These are phyloP conservation scores for Cephaloascus albidus DNA, from an alignment of 805 yeast species.

Conservation along the genomic window DNA sequence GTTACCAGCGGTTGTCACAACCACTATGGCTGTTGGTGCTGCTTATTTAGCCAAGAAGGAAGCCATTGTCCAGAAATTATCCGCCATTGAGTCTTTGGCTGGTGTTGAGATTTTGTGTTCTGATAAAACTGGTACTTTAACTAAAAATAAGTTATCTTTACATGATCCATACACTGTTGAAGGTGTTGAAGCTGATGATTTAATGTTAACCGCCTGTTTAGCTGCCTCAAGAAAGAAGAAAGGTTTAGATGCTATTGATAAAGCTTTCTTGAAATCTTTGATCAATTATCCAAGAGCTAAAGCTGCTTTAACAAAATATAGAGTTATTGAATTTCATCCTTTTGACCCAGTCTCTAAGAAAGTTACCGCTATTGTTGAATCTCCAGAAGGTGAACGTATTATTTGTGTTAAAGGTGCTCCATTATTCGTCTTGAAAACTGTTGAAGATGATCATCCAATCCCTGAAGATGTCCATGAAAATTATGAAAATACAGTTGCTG, in stretches of 20 bases:
- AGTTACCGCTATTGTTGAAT: conserved; percentile 90
- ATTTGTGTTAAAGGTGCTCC: conserved; percentile 98
- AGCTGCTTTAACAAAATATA: conserved; percentile 86
- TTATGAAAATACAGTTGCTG: conserved; percentile 96
- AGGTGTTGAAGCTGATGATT: conserved; percentile 92
- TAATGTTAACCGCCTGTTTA: conserved; percentile 95
- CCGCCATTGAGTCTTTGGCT: conserved; percentile 95
- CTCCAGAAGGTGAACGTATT: conserved; percentile 92
- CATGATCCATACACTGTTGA: conserved; percentile 97
- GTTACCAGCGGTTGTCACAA: conserved; percentile 97
- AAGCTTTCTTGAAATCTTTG: conserved; percentile 90
- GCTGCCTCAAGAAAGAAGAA: conserved; percentile 98
- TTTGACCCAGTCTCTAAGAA: conserved; percentile 97
- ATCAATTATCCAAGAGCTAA: conserved; percentile 86
- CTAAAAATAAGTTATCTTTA: conserved; percentile 92
- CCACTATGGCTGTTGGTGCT: conserved; percentile 99
- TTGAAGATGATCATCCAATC: conserved; percentile 93
- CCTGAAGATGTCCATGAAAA: conserved; percentile 90
- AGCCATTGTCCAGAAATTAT: conserved; percentile 93
- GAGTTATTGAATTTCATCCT: conserved; percentile 92
- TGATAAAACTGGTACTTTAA: conserved; percentile 96
- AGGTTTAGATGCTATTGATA: conserved; percentile 96
- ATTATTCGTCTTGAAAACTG: conserved; percentile 91
- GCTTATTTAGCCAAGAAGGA: conserved; percentile 95
- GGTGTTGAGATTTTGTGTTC: conserved; percentile 98